phyloP scores from a whole-genome alignment of 768 basidiomycete genomes.

The Tulasnella sp. region DNA sequence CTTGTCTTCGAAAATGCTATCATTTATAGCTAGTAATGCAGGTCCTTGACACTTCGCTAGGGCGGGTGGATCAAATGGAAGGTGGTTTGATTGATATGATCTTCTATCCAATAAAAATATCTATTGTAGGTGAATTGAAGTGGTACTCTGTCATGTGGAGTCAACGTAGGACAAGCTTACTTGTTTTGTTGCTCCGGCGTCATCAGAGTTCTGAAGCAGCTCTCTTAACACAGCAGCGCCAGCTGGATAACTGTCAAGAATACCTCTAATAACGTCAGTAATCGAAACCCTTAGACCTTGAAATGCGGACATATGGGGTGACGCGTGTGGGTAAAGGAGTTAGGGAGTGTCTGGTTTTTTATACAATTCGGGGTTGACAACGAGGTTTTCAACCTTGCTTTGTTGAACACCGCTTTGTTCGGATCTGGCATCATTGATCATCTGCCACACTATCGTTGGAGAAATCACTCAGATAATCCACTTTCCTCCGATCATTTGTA shows the following conservation, averaged over 20 bases:
- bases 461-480: no score
- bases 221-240: not conserved
- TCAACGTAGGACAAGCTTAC: not conserved
- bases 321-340: no score
- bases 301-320: no score
- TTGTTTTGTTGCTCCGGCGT: not conserved
- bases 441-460: no score
- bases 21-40: constrained; percentile 4
- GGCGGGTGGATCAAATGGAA: not conserved
- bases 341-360: no score
- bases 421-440: no score
- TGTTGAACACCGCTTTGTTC: no score
- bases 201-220: constrained; percentile 3
- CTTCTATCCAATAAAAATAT: constrained; percentile 1
- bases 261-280: not conserved
- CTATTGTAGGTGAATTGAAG: not conserved
- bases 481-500: no score
- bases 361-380: no score
- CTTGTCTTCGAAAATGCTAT: not conserved
- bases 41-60: constrained; percentile 5
- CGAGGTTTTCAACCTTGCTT: no score
- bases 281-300: no score
- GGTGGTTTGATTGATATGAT: not conserved
- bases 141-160: not conserved
- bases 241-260: constrained; percentile 9